Evolutionary conservation across 228 moss, liverwort and hornwort genomes (phyloP), one percentile per base, ranked within the genome.

Genomic region (Sphagnum magellanicum): DNA sequence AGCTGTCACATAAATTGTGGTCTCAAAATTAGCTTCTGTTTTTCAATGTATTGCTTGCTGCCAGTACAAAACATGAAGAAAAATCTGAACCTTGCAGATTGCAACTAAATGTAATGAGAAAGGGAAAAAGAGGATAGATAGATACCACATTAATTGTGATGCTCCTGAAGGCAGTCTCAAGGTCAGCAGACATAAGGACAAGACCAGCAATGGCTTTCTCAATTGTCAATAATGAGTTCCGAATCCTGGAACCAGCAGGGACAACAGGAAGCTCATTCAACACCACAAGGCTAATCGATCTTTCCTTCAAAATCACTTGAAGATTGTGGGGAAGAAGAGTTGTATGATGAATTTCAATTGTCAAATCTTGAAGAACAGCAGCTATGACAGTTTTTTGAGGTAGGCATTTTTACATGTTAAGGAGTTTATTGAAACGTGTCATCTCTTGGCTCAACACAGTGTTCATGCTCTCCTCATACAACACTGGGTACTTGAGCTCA

Each of bases 401-500:
- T 32, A 32, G 3, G 32, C 32, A 32, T 32, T 32, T 32, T 0
- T 49, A 89, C 97, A 49, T 90, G 14, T 85, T 85, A 5, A 90
- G 81, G 16, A 97, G 71, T 68, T 93, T 97, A 67, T 97, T 97
- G 64, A 93, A 97, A 49, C 93, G 83, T 6, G 97, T 93, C 97
- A 97, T 97, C 75, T 97, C 97, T 79, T 97, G 97, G 49, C 81
- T 85, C 15, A 97, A 78, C 10, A 97, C 91, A 1, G 90, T 93
- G 73, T 97, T 93, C 97, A 97, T 97, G 52, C 97, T 93, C 74
- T 97, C 97, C 59, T 93, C 90, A 0, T 93, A 97, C 0, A 93
- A 76, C 48, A 93, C 81, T 16, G 93, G 97, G 8, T 97, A 97
- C 67, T 90, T 97, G 12, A 90, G 73, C 67, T 93, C 87, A 9